Evolutionary conservation across 2,329 filamentous ascomycete species (phyloP), one percentile per base, ranked within the genome.

Genomic region (Pseudohalonectria lignicola): DNA sequence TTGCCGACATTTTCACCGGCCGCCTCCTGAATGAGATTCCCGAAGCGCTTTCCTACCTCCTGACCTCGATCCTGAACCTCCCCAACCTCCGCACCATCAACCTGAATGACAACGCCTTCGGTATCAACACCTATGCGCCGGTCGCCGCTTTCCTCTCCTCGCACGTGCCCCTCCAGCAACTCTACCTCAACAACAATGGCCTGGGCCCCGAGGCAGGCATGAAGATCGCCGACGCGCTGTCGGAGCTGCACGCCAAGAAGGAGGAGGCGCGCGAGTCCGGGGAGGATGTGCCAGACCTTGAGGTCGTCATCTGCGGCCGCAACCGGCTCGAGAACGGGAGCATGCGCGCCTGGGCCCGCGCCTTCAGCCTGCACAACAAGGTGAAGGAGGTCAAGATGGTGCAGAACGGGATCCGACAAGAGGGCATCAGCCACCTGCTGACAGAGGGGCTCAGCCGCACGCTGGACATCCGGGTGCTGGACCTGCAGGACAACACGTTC

Each of bases 111-210:
- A 98, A 98, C 62, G 92, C 92, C 33, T 98, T 98, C 53, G 92
- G 92, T 40, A 77, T 95, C 44, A 95, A 94, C 63, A 94, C 86
- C 13, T 84, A 93, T 59, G 87, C 86, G 26, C 92, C 90, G 9
- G 76, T 98, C 35, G 85, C 94, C 49, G 84, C 85, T 43, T 98
- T 98, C 66, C 77, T 98, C 44, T 80, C 84, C 39, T 74, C 80
- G 41, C 90, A 96, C 63, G 77, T 84, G 3, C 90, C 92, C 3
- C 79, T 98, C 31, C 87, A 88, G 61, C 88, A 95, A 61, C 76
- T 98, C 20, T 86, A 93, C 62, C 78, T 98, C 41, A 96, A 96
- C 71, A 98, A 98, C 71, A 98, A 98, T 60, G 92, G 92, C 20
- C 76, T 98, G 28, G 92, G 92, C 11, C 92, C 92, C 17, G 81